These are phyloP conservation scores for Alternaria metachromatica DNA, from an alignment of 2,329 filamentous ascomycete species.

Conservation along the genomic window DNA sequence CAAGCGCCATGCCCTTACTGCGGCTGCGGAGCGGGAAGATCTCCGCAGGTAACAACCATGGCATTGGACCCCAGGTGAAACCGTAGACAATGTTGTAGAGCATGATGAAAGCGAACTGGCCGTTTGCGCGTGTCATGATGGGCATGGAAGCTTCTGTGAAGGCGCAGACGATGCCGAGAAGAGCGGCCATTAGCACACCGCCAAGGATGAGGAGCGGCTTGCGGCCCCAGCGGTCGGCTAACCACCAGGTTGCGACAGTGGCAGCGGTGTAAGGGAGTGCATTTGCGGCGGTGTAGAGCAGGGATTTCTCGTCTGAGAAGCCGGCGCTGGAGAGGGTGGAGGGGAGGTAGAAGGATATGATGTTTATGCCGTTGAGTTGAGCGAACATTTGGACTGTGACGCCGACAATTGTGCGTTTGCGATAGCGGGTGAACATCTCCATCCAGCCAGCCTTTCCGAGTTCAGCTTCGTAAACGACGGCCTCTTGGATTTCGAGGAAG, in stretches of 20 bases:
- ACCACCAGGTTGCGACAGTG: constrained; percentile 50
- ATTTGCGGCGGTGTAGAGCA: constrained; percentile 52
- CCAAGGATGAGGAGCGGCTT: constrained; percentile 48
- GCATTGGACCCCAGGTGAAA: constrained; percentile 51
- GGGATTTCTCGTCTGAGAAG: constrained; percentile 47
- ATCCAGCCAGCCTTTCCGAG: constrained; percentile 44
- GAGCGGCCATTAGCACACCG: constrained; percentile 42
- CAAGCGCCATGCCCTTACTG: constrained; percentile 51
- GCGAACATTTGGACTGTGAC: constrained; percentile 53
- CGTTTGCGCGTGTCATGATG: constrained; percentile 43
- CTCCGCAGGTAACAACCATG: constrained; percentile 49
- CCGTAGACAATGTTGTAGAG: constrained; percentile 51
- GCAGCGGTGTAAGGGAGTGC: constrained; percentile 51
- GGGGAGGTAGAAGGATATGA: constrained; percentile 54
- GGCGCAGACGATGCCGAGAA: constrained; percentile 48
- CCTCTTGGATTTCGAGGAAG: constrained; percentile 49
- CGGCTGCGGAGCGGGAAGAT: constrained; percentile 48
- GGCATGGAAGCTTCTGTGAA: constrained; percentile 47
- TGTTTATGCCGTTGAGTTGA: constrained; percentile 53
- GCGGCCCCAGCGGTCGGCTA: constrained; percentile 51
- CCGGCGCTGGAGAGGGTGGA: constrained; percentile 26
- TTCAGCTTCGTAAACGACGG: constrained; percentile 46
- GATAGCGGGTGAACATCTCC: constrained; percentile 54
- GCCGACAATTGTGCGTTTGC: constrained; percentile 52
- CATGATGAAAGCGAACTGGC: constrained; percentile 50